phyloP scores from a whole-genome alignment of 2,329 filamentous ascomycete genomes.

The Aspergillus aculeatinus region DNA sequence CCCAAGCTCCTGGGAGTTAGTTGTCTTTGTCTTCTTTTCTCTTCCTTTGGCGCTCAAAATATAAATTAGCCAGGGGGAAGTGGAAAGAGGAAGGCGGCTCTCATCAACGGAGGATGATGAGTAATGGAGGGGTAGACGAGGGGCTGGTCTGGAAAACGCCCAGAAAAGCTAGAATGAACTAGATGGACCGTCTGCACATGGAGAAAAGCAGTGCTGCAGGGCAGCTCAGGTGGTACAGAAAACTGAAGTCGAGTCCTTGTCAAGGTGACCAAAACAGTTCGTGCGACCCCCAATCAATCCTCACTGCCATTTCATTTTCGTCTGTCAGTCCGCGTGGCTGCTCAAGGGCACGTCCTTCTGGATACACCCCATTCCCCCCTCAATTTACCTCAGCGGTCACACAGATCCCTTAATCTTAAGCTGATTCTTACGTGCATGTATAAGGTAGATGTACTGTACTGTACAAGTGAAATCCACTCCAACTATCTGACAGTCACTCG shows the following conservation, averaged over 20 bases:
- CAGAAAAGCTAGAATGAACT: not conserved
- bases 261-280: not conserved
- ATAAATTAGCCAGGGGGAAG: not conserved
- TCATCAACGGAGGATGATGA: not conserved
- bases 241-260: not conserved
- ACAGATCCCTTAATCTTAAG: not conserved
- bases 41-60: not conserved
- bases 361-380: too few species aligned
- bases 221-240: not conserved
- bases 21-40: not conserved
- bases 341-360: not conserved
- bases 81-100: not conserved
- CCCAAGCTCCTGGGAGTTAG: not conserved
- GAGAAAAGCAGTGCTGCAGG: not conserved
- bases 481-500: not conserved
- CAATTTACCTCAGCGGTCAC: not conserved
- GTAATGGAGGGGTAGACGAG: not conserved
- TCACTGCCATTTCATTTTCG: not conserved
- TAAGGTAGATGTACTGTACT: not conserved
- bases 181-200: not conserved
- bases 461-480: constrained; percentile 1
- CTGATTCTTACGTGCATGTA: not conserved
- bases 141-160: not conserved
- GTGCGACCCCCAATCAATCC: not conserved
- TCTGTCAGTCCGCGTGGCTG: constrained; percentile 2